Base-by-base conservation (phyloP, 306 rosid species). In the Senna siamea region DNA sequence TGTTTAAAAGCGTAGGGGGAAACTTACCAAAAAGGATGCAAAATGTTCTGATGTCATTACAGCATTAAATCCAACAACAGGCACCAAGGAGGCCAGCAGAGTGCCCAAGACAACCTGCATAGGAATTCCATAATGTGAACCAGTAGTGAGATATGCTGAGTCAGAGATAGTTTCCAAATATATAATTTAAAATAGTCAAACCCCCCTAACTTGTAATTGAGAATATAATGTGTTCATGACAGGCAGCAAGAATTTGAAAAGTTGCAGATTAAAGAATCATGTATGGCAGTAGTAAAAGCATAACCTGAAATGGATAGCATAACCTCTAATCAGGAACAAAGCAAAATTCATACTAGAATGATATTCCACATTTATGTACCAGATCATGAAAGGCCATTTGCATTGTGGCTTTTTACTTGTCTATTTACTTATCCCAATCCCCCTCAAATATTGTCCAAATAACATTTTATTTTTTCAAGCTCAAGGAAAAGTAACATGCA, bases 21-120 rank as follows among this genome's bases (percentile, higher is more conserved):
- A 55, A 76, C 97, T 86, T 70, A 92, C 99, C 92, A 95, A 85
- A 80, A 95, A 95, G 43, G 99, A 95, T 32, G 93, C 98, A 85
- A 95, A 95, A 83, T 95, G 98, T 82, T 95, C 99, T 18, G 99
- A 95, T 57, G 99, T 95, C 94, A 95, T 85, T 48, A 95, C 96
- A 35, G 99, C 99, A 78, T 95, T 95, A 64, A 95, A 95, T 70
- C 99, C 99, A 78, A 95, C 99, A 32, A 95, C 99, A 7, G 99
- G 99, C 48, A 95, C 99, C 87, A 95, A 78, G 10, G 99, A 61
- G 55, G 99, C 99, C 85, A 95, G 80, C 57, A 92, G 78, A 14
- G 99, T 95, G 78, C 99, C 99, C 78, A 95, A 71, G 55, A 95
- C 81, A 78, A 95, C 89, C 99, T 95, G 90, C 84, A 85, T 62